Conservation (phyloP, 2,329 filamentous ascomycete species). For the Emydomyces testavorans region DNA sequence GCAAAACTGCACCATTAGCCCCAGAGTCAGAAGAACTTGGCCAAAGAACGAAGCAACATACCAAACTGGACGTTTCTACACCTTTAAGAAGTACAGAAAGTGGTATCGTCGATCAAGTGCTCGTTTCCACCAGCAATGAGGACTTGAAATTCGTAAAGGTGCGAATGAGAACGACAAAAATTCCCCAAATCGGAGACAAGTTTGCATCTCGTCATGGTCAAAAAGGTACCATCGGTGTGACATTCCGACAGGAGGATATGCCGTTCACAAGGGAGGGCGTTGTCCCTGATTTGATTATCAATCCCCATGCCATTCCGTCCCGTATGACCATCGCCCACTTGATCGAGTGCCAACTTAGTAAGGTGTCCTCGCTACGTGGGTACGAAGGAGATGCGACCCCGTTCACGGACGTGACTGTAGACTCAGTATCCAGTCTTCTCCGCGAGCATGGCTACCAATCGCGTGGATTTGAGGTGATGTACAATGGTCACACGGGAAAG, state of each 20-base stretch:
- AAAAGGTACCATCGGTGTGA: constrained; percentile 98
- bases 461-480: constrained; percentile 96
- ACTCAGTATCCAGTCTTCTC: constrained; percentile 76
- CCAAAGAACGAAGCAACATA: constrained; percentile 77
- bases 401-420: constrained; percentile 94
- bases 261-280: constrained; percentile 89
- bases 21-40: constrained; percentile 88
- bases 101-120: constrained; percentile 87
- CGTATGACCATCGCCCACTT: constrained; percentile 99
- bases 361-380: constrained; percentile 84
- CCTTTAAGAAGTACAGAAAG: constrained; percentile 90
- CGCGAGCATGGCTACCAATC: constrained; percentile 89
- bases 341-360: constrained; percentile 95
- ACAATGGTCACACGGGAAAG: constrained; percentile 90
- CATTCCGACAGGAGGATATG: constrained; percentile 97
- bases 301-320: constrained; percentile 97
- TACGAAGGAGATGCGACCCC: constrained; percentile 96
- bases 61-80: constrained; percentile 91
- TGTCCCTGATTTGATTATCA: constrained; percentile 93
- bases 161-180: constrained; percentile 90
- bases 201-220: constrained; percentile 98
- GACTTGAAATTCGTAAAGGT: constrained; percentile 95
- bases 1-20: constrained; percentile 91
- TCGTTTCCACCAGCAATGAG: constrained; percentile 89
- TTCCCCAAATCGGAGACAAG: constrained; percentile 97